These are phyloP conservation scores for Ambrosia hybrid DNA, from an alignment of 140 eudicot genomes.

Conservation along the genomic window DNA sequence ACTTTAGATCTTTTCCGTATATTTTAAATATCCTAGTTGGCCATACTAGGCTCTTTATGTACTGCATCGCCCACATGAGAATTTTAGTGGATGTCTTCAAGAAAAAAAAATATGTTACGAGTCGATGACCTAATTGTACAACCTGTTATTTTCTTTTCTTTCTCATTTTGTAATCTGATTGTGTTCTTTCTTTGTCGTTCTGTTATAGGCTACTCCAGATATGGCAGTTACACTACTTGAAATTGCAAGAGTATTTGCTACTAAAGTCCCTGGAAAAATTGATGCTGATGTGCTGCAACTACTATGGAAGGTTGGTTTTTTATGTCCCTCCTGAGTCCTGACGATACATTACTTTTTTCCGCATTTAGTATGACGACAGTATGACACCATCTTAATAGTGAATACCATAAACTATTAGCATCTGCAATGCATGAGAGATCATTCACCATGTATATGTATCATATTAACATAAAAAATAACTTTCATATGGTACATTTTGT, in stretches of 20 bases:
- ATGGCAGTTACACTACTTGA: conserved; percentile 98
- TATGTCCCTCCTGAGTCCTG: neutral
- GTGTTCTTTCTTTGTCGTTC: conserved; percentile 4
- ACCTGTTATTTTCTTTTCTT: conserved; percentile 2
- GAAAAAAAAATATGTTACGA: too few species aligned
- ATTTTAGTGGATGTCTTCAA: too few species aligned
- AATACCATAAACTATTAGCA: neutral
- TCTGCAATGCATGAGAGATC: neutral
- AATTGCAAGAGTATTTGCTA: conserved; percentile 96
- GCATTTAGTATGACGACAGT: neutral
- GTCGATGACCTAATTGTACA: neutral
- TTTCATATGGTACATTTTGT: neutral
- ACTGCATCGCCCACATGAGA: too few species aligned
- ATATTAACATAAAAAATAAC: neutral
- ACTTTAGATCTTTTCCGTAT: conserved; percentile 6
- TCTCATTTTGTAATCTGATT: neutral
- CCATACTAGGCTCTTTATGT: too few species aligned
- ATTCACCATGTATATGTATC: neutral
- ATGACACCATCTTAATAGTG: neutral
- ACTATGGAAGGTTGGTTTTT: conserved; percentile 83
- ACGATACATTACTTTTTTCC: neutral
- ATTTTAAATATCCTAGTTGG: too few species aligned
- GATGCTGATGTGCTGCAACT: conserved; percentile 98
- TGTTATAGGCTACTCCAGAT: conserved; percentile 89
- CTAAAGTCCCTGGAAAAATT: conserved; percentile 97